A percentile compares a stretch with the other conserved stretches of the same genome.
These are phyloP conservation scores for Saturnispora silvae DNA, from an alignment of 805 yeast genomes.

Conservation along the genomic window DNA sequence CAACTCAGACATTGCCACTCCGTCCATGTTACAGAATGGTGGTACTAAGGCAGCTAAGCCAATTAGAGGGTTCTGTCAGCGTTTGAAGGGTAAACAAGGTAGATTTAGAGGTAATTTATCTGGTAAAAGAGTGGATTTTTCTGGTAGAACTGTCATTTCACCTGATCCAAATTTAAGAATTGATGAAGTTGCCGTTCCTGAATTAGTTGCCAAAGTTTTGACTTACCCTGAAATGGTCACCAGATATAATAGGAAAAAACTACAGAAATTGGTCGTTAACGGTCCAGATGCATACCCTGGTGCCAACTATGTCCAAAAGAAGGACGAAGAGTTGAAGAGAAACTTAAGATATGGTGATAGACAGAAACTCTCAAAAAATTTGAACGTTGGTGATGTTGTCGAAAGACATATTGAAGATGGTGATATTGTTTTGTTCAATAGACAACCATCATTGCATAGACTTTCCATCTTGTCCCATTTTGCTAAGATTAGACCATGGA, in stretches of 20 bases:
- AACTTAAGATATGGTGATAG: conserved; percentile 86
- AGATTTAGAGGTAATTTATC: conserved; percentile 96
- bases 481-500: conserved; percentile 95
- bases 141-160: conserved; percentile 96
- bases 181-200: conserved; percentile 98
- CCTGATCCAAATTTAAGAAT: conserved; percentile 94
- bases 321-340: conserved; percentile 76
- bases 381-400: conserved; percentile 83
- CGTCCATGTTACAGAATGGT: conserved; percentile 59
- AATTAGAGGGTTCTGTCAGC: conserved; percentile 91
- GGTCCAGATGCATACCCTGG: conserved; percentile 94
- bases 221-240: conserved; percentile 96
- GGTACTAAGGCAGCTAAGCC: conserved; percentile 55
- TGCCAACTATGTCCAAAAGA: conserved; percentile 82
- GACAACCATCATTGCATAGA: conserved; percentile 97
- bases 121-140: conserved; percentile 97
- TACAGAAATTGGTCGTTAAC: conserved; percentile 61
- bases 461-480: conserved; percentile 89
- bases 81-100: conserved; percentile 97
- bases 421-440: conserved; percentile 86
- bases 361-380: conserved; percentile 58
- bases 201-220: conserved; percentile 86
- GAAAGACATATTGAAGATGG: conserved; percentile 98
- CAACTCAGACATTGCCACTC: conserved; percentile 86
- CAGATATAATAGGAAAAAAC: conserved; percentile 68